phyloP scores from a whole-genome alignment of 139 green algal genomes.

The Zygnema circumcarinatum region DNA sequence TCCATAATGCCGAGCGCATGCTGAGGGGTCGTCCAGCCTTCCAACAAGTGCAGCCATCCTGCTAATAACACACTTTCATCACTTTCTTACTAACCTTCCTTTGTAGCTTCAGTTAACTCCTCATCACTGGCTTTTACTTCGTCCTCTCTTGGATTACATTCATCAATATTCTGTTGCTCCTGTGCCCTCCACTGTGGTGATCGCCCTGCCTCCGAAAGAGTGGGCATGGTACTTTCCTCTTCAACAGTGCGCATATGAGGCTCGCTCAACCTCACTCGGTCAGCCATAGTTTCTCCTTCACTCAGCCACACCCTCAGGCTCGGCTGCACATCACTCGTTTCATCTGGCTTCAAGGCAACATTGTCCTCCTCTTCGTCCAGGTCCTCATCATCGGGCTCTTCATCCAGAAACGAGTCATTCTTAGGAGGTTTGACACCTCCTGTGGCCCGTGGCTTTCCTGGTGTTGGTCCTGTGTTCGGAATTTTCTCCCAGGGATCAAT shows the following conservation, averaged over 20 bases:
- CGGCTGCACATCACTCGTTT: neutral
- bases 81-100: too few species aligned
- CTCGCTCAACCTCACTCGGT: neutral
- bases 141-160: neutral
- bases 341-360: neutral
- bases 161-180: neutral
- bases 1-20: too few species aligned
- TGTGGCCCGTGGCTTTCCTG: neutral
- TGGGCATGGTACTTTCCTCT: neutral
- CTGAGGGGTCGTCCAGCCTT: too few species aligned
- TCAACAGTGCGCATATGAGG: neutral
- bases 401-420: constrained; percentile 7
- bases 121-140: neutral
- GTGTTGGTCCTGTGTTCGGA: too few species aligned
- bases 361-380: neutral
- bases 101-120: neutral
- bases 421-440: neutral
- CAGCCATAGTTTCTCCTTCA: constrained; percentile 12
- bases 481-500: neutral
- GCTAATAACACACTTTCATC: too few species aligned
- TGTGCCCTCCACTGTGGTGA: neutral
- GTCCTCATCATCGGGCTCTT: constrained; percentile 7
- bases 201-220: neutral
- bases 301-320: constrained; percentile 7
- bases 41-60: too few species aligned